These are phyloP conservation scores for Ceratocystis huliohia DNA, from an alignment of 2,329 filamentous ascomycete species.

Conservation along the genomic window DNA sequence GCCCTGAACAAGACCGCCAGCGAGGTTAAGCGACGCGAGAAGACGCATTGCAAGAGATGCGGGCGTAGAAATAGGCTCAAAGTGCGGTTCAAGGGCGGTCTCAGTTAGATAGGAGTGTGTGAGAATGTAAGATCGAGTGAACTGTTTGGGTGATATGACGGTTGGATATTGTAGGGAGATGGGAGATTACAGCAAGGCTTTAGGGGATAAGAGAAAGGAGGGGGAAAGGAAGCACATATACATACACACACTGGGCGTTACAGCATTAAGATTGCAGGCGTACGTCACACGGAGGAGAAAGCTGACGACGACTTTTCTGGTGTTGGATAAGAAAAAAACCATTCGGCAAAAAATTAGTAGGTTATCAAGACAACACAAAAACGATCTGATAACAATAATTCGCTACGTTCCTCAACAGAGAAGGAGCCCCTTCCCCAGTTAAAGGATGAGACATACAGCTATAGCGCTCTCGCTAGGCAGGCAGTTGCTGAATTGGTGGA, in stretches of 20 bases:
- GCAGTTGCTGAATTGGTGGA: background rate
- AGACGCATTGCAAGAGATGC: conserved; percentile 6
- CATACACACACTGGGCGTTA: background rate
- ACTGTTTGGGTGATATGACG: background rate
- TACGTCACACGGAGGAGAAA: background rate
- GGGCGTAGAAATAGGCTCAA: background rate
- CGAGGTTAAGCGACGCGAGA: background rate
- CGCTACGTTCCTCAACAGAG: background rate
- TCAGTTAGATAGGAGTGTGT: background rate
- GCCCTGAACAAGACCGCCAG: background rate
- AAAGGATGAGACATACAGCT: conserved; percentile 6
- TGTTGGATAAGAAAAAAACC: background rate
- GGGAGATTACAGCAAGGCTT: background rate
- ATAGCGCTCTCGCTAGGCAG: background rate
- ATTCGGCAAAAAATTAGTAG: background rate
- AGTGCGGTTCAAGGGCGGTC: background rate
- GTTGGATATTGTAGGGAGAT: background rate
- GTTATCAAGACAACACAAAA: background rate
- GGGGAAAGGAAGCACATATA: background rate
- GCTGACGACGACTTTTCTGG: background rate
- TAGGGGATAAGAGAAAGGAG: background rate
- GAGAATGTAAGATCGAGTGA: background rate
- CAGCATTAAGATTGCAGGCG: background rate
- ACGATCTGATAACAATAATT: background rate
- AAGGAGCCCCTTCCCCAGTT: background rate